Evolutionary conservation across 2,329 filamentous ascomycete genomes (phyloP).

Genomic region (Epichloe glyceriae): DNA sequence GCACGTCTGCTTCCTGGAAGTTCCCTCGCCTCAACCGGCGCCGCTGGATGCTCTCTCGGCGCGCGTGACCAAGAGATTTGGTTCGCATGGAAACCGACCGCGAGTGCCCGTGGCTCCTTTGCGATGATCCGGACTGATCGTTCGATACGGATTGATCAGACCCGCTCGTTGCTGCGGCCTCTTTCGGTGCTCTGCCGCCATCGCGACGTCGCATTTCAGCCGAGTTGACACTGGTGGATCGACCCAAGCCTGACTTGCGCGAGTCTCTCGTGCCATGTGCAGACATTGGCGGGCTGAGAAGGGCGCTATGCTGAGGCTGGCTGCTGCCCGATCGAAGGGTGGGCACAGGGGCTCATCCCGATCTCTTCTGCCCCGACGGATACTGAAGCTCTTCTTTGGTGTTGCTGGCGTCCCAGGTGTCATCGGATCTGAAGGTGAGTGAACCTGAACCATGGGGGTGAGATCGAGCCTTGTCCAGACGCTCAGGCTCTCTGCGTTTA

Average conservation of each 20-base stretch:
- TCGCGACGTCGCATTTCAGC: slow-evolving; percentile 61
- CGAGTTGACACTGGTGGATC: slow-evolving; percentile 86
- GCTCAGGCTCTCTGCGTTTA: slow-evolving; percentile 54
- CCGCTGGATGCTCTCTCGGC: slow-evolving; percentile 84
- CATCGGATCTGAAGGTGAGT: slow-evolving; percentile 52
- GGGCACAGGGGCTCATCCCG: slow-evolving; percentile 35
- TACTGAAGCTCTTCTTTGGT: slow-evolving; percentile 79
- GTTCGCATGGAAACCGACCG: slow-evolving; percentile 57
- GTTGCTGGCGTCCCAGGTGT: slow-evolving; percentile 30
- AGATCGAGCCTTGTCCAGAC: slow-evolving; percentile 49
- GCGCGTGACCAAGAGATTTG: slow-evolving; percentile 78
- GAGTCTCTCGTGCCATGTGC: slow-evolving; percentile 42
- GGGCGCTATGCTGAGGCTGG: slow-evolving; percentile 63
- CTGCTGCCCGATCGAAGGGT: slow-evolving; percentile 42
- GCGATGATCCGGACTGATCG: slow-evolving; percentile 38
- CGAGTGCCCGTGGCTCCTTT: slow-evolving; percentile 37
- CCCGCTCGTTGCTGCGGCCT: slow-evolving; percentile 62
- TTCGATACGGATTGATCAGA: slow-evolving; percentile 59
- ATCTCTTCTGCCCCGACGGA: slow-evolving; percentile 47
- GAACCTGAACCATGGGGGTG: slow-evolving; percentile 70
- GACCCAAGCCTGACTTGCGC: slow-evolving; percentile 55
- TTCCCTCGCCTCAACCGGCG: slow-evolving; percentile 64
- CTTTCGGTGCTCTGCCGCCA: slow-evolving; percentile 37
- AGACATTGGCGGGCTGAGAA: slow-evolving; percentile 60
- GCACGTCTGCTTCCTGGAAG: slow-evolving; percentile 61